Evolutionary conservation across 352 stramenopile genomes (phyloP).

Genomic region (Pythium myriotylum): DNA sequence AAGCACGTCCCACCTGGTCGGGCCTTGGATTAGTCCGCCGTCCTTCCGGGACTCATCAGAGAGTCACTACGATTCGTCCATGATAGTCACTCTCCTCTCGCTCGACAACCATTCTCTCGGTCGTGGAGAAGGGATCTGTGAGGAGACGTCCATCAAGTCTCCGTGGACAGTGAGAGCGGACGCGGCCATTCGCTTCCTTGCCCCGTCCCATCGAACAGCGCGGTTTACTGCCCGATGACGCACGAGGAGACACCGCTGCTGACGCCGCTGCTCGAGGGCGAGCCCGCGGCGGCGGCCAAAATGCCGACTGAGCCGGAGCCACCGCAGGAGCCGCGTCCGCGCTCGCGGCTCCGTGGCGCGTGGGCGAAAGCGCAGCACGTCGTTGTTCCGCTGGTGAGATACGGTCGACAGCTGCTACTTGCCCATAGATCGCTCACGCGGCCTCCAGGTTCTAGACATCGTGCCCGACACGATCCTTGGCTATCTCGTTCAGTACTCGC

Average conservation of each 20-base stretch:
- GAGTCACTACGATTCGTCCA: no score
- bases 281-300: background rate
- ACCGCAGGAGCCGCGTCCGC: background rate
- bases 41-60: no score
- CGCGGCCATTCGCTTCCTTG: no score
- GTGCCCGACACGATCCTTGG: constrained; percentile 23
- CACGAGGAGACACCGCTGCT: constrained; percentile 9
- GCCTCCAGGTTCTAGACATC: constrained; percentile 18
- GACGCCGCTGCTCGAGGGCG: constrained; percentile 1
- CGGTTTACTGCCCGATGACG: background rate
- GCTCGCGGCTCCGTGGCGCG: background rate
- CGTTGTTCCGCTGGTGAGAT: constrained; percentile 3
- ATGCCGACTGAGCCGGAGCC: background rate
- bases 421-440: background rate
- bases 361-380: constrained; percentile 9
- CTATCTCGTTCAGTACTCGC: constrained; percentile 25
- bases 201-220: no score
- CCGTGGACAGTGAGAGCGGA: no score
- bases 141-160: no score
- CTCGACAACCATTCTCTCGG: no score
- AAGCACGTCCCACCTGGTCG: no score
- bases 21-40: no score
- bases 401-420: background rate
- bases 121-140: no score
- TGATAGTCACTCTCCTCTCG: no score